Percentiles rank a stretch among this genome's conserved stretches.
phyloP scores from a whole-genome alignment of 768 basidiomycete genomes.

The Leccinum obscurum region DNA sequence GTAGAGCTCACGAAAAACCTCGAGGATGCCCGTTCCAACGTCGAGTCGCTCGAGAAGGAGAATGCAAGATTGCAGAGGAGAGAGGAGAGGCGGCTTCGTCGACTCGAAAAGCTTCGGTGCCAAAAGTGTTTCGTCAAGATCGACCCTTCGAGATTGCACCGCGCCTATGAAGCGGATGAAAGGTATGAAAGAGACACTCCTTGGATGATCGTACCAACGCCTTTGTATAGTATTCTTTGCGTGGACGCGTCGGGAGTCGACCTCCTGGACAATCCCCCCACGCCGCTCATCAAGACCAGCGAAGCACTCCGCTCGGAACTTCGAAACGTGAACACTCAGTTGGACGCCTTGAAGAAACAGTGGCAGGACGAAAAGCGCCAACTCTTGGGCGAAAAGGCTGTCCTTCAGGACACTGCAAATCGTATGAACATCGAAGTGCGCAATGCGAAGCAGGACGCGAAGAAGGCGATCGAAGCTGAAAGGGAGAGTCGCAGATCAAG shows the following conservation, averaged over 20 bases:
- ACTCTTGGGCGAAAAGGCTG: too few relatives aligned
- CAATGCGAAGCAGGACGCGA: slow-evolving; percentile 56
- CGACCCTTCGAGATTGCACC: slow-evolving; percentile 46
- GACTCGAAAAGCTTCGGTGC: slow-evolving; percentile 63
- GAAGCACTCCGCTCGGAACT: slow-evolving; percentile 64
- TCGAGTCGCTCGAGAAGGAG: slow-evolving; percentile 64
- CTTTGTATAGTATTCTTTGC: slow-evolving; percentile 41
- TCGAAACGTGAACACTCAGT: slow-evolving; percentile 59
- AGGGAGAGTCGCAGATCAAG: slow-evolving; percentile 49
- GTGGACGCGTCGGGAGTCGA: slow-evolving; percentile 49
- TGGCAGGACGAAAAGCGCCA: slow-evolving; percentile 54
- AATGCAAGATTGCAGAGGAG: slow-evolving; percentile 60
- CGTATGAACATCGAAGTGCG: slow-evolving; percentile 64
- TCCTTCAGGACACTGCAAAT: slow-evolving; percentile 66
- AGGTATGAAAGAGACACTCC: slow-evolving; percentile 44
- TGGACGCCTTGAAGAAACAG: slow-evolving; percentile 61
- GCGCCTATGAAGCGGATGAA: slow-evolving; percentile 51
- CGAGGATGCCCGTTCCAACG: slow-evolving; percentile 65
- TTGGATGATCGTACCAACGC: slow-evolving; percentile 9
- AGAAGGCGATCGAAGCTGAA: slow-evolving; percentile 52
- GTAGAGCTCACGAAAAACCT: slow-evolving; percentile 70
- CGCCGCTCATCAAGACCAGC: slow-evolving; percentile 65
- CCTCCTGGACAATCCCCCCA: slow-evolving; percentile 59
- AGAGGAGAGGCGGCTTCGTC: slow-evolving; percentile 66
- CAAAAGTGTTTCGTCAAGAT: slow-evolving; percentile 68